Conservation (phyloP, 257 asterid genomes). For the Thymus quinquecostatus region DNA sequence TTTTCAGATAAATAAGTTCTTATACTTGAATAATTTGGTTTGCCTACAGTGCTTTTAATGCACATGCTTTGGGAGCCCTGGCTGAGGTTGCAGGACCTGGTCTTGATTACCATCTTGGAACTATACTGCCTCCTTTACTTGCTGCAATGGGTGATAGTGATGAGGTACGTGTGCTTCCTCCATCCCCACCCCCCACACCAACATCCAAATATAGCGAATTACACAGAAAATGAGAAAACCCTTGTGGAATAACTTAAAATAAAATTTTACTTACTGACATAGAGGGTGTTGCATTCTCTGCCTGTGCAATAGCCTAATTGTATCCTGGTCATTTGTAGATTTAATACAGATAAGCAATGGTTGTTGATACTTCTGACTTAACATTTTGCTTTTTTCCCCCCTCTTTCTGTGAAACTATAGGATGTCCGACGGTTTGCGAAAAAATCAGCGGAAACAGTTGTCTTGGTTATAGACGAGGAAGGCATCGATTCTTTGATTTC, state of each 20-base stretch:
- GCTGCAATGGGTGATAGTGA: conserved; percentile 74
- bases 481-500: conserved; percentile 81
- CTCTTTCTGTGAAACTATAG: conserved; percentile 41
- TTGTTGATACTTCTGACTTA: conserved; percentile 14
- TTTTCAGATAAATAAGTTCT: conserved; percentile 8
- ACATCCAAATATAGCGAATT: neutral
- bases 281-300: too few species aligned
- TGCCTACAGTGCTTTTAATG: conserved; percentile 83
- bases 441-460: conserved; percentile 96
- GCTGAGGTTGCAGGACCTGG: conserved; percentile 99
- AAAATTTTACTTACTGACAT: neutral
- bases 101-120: conserved; percentile 85
- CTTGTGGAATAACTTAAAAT: neutral
- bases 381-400: conserved; percentile 16
- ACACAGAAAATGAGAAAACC: neutral
- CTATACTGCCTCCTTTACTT: conserved; percentile 88
- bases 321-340: neutral
- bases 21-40: conserved; percentile 28
- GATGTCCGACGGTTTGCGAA: conserved; percentile 71
- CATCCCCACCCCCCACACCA: neutral
- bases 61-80: conserved; percentile 98
- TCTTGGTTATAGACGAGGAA: conserved; percentile 87
- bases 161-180: conserved; percentile 50
- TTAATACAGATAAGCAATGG: neutral
- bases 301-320: too few species aligned